Conservation (phyloP, 768 basidiomycete genomes). For the Porpolomopsis calyptriformis region DNA sequence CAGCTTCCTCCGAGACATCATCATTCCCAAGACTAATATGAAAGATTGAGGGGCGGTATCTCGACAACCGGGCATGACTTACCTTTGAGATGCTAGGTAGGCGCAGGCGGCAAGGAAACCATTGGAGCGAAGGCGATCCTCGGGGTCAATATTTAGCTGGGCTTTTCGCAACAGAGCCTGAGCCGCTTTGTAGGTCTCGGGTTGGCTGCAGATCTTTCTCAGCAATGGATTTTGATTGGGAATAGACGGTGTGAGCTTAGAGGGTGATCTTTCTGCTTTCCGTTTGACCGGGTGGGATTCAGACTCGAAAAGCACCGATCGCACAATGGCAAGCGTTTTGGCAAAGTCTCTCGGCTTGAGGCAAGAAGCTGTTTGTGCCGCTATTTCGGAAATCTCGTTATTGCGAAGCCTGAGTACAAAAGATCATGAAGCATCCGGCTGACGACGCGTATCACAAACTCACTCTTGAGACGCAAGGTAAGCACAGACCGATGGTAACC, state of each 20-base stretch:
- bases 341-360: constrained; percentile 1
- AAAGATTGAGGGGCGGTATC: neutral
- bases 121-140: neutral
- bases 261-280: neutral
- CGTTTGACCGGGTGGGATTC: neutral
- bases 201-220: neutral
- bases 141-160: neutral
- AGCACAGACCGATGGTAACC: constrained; percentile 40
- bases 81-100: neutral
- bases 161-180: neutral
- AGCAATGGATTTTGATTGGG: neutral
- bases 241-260: neutral
- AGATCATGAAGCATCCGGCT: neutral
- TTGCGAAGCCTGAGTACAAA: constrained; percentile 9
- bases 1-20: neutral
- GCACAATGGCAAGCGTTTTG: constrained; percentile 1
- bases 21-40: neutral
- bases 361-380: constrained; percentile 4
- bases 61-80: neutral
- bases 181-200: neutral
- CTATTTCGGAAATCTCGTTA: constrained; percentile 2
- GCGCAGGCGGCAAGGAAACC: neutral
- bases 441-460: constrained; percentile 4
- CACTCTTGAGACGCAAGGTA: constrained; percentile 40
- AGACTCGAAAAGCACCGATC: neutral